These are phyloP conservation scores for Pseudomicrostroma phylloplanum DNA, from an alignment of 1,284 basidiomycete genomes.

Conservation along the genomic window DNA sequence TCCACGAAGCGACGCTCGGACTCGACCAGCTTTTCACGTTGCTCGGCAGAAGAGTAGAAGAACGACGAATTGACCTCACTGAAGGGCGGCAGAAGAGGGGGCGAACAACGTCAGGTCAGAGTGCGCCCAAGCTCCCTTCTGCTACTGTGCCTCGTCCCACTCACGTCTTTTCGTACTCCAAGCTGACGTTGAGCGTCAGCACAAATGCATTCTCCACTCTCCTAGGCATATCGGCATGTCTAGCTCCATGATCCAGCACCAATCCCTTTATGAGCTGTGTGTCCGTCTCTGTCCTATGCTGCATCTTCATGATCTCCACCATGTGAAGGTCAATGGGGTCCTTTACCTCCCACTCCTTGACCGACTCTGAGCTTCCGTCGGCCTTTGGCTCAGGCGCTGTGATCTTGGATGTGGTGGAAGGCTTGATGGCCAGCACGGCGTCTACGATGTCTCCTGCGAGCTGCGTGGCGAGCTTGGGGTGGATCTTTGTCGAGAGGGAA, in stretches of 20 bases:
- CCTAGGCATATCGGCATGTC: constrained; percentile 99
- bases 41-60: constrained; percentile 98
- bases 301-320: constrained; percentile 99
- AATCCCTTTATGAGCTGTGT: constrained; percentile 93
- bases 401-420: constrained; percentile 27
- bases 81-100: too few species aligned
- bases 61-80: constrained; percentile 95
- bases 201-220: constrained; percentile 94
- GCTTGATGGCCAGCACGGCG: constrained; percentile 80
- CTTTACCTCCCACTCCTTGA: constrained; percentile 41
- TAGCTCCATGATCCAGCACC: constrained; percentile 85
- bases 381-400: constrained; percentile 28
- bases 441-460: constrained; percentile 90
- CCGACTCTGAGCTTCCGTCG: constrained; percentile 39
- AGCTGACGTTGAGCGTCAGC: constrained; percentile 89
- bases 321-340: constrained; percentile 94
- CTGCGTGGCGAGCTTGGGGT: constrained; percentile 73
- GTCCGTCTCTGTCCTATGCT: constrained; percentile 94
- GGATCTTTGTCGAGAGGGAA: constrained; percentile 89
- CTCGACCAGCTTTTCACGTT: constrained; percentile 97
- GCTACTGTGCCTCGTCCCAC: constrained; percentile 52
- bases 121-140: not conserved
- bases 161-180: constrained; percentile 97
- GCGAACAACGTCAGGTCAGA: too few species aligned
- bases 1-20: constrained; percentile 92